Evolutionary conservation across 2,329 filamentous ascomycete species (phyloP).

Genomic region (Fusarium ambrosium): DNA sequence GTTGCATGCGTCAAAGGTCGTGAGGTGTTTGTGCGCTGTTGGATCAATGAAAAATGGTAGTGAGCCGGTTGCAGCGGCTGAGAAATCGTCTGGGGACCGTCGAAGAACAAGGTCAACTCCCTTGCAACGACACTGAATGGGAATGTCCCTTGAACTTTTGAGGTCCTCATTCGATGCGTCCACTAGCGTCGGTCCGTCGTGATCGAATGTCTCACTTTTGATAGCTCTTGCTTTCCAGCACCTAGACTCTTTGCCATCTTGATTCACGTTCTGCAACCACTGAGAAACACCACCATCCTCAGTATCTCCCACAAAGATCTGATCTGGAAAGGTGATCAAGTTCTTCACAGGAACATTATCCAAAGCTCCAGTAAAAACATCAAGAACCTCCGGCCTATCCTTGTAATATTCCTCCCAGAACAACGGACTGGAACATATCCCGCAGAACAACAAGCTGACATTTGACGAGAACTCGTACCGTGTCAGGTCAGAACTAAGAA

Average conservation of each 20-base stretch:
- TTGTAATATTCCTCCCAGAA: conserved; percentile 53
- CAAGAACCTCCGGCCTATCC: conserved; percentile 24
- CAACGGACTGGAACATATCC: conserved; percentile 58
- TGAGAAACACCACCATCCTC: conserved; percentile 64
- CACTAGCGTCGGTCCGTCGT: conserved; percentile 47
- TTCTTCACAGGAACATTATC: conserved; percentile 43
- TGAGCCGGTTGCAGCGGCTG: conserved; percentile 33
- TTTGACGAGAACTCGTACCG: conserved; percentile 54
- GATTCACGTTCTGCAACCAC: conserved; percentile 58
- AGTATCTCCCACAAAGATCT: conserved; percentile 65
- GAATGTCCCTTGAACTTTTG: conserved; percentile 46
- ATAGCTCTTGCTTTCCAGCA: conserved; percentile 45
- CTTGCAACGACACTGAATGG: conserved; percentile 61
- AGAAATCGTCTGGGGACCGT: conserved; percentile 47
- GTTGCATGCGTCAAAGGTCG: conserved; percentile 60
- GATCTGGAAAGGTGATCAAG: conserved; percentile 52
- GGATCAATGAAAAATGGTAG: conserved; percentile 61
- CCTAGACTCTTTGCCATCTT: conserved; percentile 42
- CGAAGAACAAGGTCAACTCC: conserved; percentile 60
- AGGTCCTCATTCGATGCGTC: conserved; percentile 11
- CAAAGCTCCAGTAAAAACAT: conserved; percentile 57
- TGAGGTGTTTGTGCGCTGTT: conserved; percentile 55
- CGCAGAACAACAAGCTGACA: conserved; percentile 57
- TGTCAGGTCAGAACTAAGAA: conserved; percentile 47
- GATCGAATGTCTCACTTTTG: conserved; percentile 47